Evolutionary conservation across 202 grass and related monocot species (phyloP), one percentile per base, ranked within the genome.

Genomic region (Dendrocalamus latiflorus): DNA sequence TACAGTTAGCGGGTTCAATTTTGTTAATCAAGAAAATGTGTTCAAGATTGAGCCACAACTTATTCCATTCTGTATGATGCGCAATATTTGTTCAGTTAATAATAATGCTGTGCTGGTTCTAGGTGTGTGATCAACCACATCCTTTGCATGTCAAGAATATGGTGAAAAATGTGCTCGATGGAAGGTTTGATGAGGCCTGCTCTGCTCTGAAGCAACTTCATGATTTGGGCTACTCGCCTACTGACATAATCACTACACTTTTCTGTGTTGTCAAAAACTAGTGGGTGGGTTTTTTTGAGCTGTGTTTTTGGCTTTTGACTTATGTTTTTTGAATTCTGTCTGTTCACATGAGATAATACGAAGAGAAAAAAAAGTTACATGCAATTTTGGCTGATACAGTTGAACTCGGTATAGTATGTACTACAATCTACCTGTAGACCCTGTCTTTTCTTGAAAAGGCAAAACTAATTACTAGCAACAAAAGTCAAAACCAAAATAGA

Each of bases 111-210:
- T 72, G 70, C 15, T 53, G 8, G 25, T 24, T 65, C 41, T 76
- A 99, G 97, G 93, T 99, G 18, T 99, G 97, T 1, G 97, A 99
- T 84, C 93, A 99, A 76, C 97, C 97, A 73, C 97, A 99, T 68
- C 97, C 97, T 1, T 83, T 96, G 59, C 97, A 94, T 20, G 91
- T 96, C 34, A 99, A 96, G 81, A 99, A 89, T 85, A 96, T 99
- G 78, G 81, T 99, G 77, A 94, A 94, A 59, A 95, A 92, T 68
- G 91, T 99, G 57, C 84, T 99, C 3, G 93, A 92, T 74, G 93
- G 93, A 48, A 96, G 91, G 30, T 99, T 96, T 64, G 93, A 99
- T 34, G 89, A 94, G 73, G 90, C 91, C 8, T 99, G 93, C 86
- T 77, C 86, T 70, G 91, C 80, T 68, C 70, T 99, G 68, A 99